Percentiles rank a stretch among this genome's conserved stretches.
Evolutionary conservation across 2,329 filamentous ascomycete species (phyloP).

Genomic region (Ceratocystis albifundus): DNA sequence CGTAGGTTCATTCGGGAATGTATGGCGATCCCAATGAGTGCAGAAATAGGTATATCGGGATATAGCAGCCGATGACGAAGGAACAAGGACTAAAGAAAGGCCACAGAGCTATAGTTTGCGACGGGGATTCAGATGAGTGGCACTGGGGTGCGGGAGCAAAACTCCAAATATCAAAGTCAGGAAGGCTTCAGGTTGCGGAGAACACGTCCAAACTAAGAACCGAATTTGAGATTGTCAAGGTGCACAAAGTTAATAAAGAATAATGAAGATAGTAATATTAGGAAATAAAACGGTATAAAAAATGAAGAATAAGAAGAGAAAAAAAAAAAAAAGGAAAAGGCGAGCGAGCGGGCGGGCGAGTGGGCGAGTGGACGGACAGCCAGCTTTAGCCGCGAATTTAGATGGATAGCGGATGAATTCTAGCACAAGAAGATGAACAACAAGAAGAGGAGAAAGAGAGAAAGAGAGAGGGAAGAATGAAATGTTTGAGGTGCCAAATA

Average conservation of each 20-base stretch:
- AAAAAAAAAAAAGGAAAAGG: background rate
- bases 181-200: background rate
- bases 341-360: background rate
- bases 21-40: constrained; percentile 5
- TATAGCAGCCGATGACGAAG: background rate
- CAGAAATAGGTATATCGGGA: background rate
- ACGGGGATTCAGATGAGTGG: background rate
- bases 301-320: background rate
- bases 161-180: background rate
- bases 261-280: background rate
- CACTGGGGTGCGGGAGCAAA: background rate
- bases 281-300: background rate
- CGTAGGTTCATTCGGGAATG: background rate
- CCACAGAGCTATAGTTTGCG: background rate
- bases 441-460: background rate
- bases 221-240: background rate
- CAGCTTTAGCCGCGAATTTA: background rate
- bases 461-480: background rate
- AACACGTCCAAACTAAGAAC: background rate
- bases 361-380: background rate
- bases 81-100: background rate
- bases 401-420: background rate
- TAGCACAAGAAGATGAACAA: background rate
- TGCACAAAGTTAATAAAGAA: background rate
- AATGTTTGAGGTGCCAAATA: background rate